These are phyloP conservation scores for Pseudocercospora crystallina DNA, from an alignment of 2,329 filamentous ascomycete species.

Conservation along the genomic window DNA sequence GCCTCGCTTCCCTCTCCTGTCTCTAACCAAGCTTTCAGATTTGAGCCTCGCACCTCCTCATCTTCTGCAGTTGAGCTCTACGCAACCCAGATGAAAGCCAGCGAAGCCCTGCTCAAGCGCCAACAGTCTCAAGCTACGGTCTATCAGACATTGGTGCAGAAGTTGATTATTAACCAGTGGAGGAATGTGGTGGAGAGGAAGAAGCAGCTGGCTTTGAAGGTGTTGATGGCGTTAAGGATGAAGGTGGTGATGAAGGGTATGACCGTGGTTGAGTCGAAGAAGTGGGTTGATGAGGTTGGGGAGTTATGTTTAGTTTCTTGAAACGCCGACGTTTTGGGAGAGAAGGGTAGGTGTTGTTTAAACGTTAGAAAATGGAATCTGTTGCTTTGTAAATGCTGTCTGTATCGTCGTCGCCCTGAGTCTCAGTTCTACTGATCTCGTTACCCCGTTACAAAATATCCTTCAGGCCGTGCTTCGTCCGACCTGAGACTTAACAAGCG, in stretches of 20 bases:
- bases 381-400: no score
- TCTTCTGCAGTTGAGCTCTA: slow-evolving; percentile 4
- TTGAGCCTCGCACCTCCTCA: background rate
- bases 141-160: slow-evolving; percentile 6
- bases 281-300: slow-evolving; percentile 10
- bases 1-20: background rate
- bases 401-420: no score
- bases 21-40: background rate
- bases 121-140: background rate
- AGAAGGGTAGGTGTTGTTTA: no score
- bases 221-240: slow-evolving; percentile 7
- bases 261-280: background rate
- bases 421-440: no score
- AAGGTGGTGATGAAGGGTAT: background rate
- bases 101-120: background rate
- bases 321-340: background rate
- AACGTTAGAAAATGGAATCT: no score
- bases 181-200: background rate
- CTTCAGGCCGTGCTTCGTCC: no score
- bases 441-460: no score
- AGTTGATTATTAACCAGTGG: slow-evolving; percentile 5
- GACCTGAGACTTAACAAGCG: no score
- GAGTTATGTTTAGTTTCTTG: slow-evolving; percentile 13
- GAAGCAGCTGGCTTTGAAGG: slow-evolving; percentile 7
- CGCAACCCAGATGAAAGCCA: background rate